Evolutionary conservation across 2,329 filamentous ascomycete genomes (phyloP).

Genomic region (Xylariales sp.): DNA sequence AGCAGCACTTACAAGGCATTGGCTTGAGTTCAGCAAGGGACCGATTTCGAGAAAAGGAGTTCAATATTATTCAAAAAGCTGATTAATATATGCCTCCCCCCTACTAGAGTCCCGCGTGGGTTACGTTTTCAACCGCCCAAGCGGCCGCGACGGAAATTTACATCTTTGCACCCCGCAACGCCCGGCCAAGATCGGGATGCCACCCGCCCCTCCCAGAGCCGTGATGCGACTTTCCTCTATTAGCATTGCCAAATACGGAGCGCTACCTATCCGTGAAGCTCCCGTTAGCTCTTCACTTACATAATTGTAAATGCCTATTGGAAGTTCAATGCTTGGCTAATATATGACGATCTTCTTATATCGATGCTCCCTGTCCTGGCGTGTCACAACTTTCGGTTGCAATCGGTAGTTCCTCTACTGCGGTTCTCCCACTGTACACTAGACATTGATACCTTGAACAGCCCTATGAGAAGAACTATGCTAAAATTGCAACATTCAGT

Average conservation of each 20-base stretch:
- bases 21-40: neutral
- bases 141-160: neutral
- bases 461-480: neutral
- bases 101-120: too few species aligned
- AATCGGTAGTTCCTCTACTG: slow-evolving; percentile 16
- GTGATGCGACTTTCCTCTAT: slow-evolving; percentile 8
- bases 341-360: neutral
- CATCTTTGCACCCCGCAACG: neutral
- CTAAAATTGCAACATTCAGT: neutral
- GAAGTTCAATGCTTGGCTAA: slow-evolving; percentile 4
- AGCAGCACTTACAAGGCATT: neutral
- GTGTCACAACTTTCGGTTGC: slow-evolving; percentile 4
- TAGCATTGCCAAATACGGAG: neutral
- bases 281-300: neutral
- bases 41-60: neutral
- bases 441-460: slow-evolving; percentile 2
- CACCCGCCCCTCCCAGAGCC: neutral
- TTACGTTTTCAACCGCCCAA: neutral
- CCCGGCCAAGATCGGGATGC: neutral
- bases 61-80: neutral
- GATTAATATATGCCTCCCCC: slow-evolving; percentile 8
- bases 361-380: neutral
- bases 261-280: neutral
- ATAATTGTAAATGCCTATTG: slow-evolving; percentile 10
- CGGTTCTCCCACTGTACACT: slow-evolving; percentile 5